Percentiles rank a stretch among this genome's conserved stretches.
These are phyloP conservation scores for Isatis tinctoria DNA, from an alignment of 345 rosid genomes.

Conservation along the genomic window DNA sequence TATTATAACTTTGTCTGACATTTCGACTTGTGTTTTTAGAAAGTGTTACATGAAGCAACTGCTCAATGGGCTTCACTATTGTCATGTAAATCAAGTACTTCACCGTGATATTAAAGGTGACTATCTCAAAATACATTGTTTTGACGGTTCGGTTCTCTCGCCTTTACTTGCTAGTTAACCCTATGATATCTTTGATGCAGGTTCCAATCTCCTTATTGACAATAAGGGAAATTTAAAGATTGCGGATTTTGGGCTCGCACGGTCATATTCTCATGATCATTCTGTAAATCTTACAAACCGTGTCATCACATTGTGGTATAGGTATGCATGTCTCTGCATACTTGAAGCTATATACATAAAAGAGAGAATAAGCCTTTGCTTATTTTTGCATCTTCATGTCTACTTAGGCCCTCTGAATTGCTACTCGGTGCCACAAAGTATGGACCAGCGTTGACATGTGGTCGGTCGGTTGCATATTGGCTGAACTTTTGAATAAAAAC, in stretches of 20 bases:
- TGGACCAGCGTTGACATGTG: too few relatives aligned
- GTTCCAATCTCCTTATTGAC: neutral
- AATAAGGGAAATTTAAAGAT: neutral
- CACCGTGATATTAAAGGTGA: constrained; percentile 95
- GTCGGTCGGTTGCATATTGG: too few relatives aligned
- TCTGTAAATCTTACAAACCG: neutral
- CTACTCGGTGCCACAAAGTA: too few relatives aligned
- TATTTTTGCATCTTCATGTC: too few relatives aligned
- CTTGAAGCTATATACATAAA: too few relatives aligned
- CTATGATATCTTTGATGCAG: neutral
- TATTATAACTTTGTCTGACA: neutral
- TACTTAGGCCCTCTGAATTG: too few relatives aligned
- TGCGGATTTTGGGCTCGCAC: neutral
- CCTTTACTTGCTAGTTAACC: neutral
- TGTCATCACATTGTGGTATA: too few relatives aligned
- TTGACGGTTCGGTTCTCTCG: neutral
- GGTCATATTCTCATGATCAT: neutral
- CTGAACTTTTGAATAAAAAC: too few relatives aligned
- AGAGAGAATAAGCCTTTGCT: too few relatives aligned
- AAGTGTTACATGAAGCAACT: constrained; percentile 97
- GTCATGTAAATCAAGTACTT: too few relatives aligned
- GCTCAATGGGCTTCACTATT: constrained; percentile 84
- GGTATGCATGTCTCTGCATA: too few relatives aligned
- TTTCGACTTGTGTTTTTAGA: neutral
- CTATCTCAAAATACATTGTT: neutral